Evolutionary conservation across 2,329 filamentous ascomycete species (phyloP).

Genomic region (Neofusicoccum ribis): DNA sequence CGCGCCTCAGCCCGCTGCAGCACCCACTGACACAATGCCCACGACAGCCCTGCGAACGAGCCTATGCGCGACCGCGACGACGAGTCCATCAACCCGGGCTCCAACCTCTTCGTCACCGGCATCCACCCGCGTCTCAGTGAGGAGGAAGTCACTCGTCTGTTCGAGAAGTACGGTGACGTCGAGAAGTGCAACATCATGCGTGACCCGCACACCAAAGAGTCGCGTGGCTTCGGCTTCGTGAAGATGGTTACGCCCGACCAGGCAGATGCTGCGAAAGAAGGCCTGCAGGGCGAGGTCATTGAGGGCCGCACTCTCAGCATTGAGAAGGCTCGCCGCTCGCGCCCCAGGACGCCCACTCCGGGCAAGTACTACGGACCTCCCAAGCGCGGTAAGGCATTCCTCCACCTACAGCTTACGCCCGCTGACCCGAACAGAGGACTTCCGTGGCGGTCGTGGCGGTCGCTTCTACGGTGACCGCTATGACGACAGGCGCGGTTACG

Average conservation of each 20-base stretch:
- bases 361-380: conserved; percentile 99
- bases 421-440: conserved; percentile 38
- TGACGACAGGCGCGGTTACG: conserved; percentile 40
- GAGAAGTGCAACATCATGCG: conserved; percentile 99
- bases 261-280: conserved; percentile 95
- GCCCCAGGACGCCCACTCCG: conserved; percentile 91
- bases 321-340: conserved; percentile 94
- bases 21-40: conserved; percentile 14
- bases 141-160: conserved; percentile 87
- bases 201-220: conserved; percentile 97
- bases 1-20: conserved; percentile 16
- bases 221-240: conserved; percentile 97
- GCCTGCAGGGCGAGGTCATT: conserved; percentile 89
- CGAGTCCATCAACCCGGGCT: conserved; percentile 85
- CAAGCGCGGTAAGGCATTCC: conserved; percentile 75
- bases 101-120: conserved; percentile 97
- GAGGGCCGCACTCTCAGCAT: conserved; percentile 96
- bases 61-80: conserved; percentile 59
- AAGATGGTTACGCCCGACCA: conserved; percentile 97
- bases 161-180: conserved; percentile 98
- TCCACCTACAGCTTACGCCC: conserved; percentile 7
- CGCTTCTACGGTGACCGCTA: conserved; percentile 49
- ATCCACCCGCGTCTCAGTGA: conserved; percentile 92
- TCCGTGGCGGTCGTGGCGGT: conserved; percentile 47
- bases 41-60: conserved; percentile 50